Percentiles rank a stretch among this genome's conserved stretches.
phyloP scores from a whole-genome alignment of 2,329 filamentous ascomycete species.

The Alternaria conjuncta region DNA sequence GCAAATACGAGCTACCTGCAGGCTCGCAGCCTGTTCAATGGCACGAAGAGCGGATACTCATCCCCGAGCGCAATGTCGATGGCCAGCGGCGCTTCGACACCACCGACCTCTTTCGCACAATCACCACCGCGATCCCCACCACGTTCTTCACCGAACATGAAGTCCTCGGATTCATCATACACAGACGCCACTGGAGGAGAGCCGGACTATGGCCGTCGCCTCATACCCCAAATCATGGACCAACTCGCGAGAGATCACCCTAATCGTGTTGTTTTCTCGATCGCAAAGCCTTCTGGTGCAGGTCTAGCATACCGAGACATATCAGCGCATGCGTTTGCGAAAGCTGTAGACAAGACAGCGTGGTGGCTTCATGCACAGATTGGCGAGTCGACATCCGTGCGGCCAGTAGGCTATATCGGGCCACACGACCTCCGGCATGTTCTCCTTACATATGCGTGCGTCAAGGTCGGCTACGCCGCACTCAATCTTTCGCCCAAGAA shows the following conservation, averaged over 20 bases:
- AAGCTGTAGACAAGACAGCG: slow-evolving; percentile 45
- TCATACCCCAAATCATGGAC: slow-evolving; percentile 35
- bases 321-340: slow-evolving; percentile 34
- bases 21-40: neutral
- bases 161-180: neutral
- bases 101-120: neutral
- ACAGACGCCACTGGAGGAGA: neutral
- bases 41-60: slow-evolving; percentile 10
- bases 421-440: slow-evolving; percentile 48
- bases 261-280: slow-evolving; percentile 26
- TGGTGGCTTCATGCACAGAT: slow-evolving; percentile 34
- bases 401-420: slow-evolving; percentile 35
- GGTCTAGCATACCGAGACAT: slow-evolving; percentile 25
- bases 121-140: neutral
- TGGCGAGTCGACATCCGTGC: slow-evolving; percentile 24
- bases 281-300: slow-evolving; percentile 11
- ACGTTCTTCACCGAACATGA: neutral
- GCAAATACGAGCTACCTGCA: slow-evolving; percentile 7
- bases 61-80: slow-evolving; percentile 4
- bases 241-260: slow-evolving; percentile 22
- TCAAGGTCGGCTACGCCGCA: slow-evolving; percentile 49
- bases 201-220: slow-evolving; percentile 17
- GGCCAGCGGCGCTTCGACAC: slow-evolving; percentile 6
- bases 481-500: slow-evolving; percentile 32
- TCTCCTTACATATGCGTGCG: slow-evolving; percentile 46